phyloP scores from a whole-genome alignment of 352 stramenopile genomes.

The Pythium folliculosum region DNA sequence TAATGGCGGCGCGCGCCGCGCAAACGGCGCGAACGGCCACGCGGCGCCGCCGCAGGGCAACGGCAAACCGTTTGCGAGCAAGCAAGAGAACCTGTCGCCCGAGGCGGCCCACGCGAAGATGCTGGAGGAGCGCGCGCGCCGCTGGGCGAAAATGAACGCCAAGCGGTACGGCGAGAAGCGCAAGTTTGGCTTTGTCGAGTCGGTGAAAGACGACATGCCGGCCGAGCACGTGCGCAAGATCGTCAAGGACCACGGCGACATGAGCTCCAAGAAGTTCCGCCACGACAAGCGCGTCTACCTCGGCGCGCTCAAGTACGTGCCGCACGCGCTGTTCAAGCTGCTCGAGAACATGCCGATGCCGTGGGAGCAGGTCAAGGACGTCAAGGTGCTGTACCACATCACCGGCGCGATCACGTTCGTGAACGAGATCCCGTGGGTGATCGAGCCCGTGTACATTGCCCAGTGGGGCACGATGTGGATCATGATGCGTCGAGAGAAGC shows the following conservation, averaged over 20 bases:
- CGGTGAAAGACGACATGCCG: conserved; percentile 90
- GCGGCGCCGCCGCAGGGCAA: too few species aligned
- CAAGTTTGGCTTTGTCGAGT: conserved; percentile 94
- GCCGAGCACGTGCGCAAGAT: conserved; percentile 99
- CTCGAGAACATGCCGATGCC: conserved; percentile 99
- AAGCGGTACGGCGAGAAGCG: conserved; percentile 95
- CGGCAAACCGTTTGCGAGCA: conserved; percentile 12
- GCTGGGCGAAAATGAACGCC: conserved; percentile 90
- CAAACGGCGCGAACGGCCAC: neutral
- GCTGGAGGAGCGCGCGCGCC: conserved; percentile 80
- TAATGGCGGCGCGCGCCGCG: neutral
- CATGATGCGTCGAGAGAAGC: conserved; percentile 99
- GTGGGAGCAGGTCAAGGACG: conserved; percentile 99
- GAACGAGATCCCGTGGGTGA: conserved; percentile 99
- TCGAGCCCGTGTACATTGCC: conserved; percentile 99
- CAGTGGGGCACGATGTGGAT: conserved; percentile 99
- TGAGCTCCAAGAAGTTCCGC: conserved; percentile 99
- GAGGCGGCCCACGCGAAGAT: conserved; percentile 63
- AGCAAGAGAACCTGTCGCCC: conserved; percentile 26
- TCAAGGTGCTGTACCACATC: conserved; percentile 99
- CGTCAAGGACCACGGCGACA: conserved; percentile 99
- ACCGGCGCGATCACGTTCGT: conserved; percentile 99
- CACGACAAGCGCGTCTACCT: conserved; percentile 99
- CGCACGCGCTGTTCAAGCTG: conserved; percentile 99
- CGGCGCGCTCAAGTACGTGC: conserved; percentile 99